Evolutionary conservation across 345 rosid species (phyloP).

Genomic region (Eucalyptus tenuipes): DNA sequence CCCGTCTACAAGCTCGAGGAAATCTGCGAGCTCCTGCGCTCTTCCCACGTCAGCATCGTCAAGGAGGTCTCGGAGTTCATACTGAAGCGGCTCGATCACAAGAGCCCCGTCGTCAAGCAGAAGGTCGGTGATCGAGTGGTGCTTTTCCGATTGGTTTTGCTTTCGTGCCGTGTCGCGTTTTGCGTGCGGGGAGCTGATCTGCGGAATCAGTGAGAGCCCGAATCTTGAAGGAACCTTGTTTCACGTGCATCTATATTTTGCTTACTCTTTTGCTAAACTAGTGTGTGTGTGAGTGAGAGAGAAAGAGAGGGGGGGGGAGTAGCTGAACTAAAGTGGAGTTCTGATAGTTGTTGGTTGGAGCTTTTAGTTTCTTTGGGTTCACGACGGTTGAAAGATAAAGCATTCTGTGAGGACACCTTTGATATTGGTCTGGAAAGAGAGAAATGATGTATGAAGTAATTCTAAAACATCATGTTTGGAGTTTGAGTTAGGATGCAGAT

Average conservation of each 20-base stretch:
- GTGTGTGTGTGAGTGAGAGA: too few species aligned
- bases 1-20: conserved; percentile 96
- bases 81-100: conserved; percentile 78
- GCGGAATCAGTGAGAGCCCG: background rate
- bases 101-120: conserved; percentile 86
- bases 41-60: conserved; percentile 70
- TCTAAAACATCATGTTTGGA: background rate
- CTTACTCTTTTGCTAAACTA: background rate
- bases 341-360: background rate
- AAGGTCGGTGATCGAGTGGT: conserved; percentile 34
- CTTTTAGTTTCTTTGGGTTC: background rate
- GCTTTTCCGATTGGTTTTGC: background rate
- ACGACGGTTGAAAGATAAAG: background rate
- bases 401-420: background rate
- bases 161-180: background rate
- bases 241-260: background rate
- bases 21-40: conserved; percentile 79
- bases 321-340: background rate
- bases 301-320: accelerated
- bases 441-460: background rate
- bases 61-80: conserved; percentile 79
- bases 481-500: background rate
- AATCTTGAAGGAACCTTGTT: background rate
- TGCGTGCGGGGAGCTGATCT: background rate
- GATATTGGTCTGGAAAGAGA: background rate